Evolutionary conservation across 129 eudicot genomes (phyloP), one percentile per base, ranked within the genome.

Genomic region (Pseudognaphalium luteoalbum): DNA sequence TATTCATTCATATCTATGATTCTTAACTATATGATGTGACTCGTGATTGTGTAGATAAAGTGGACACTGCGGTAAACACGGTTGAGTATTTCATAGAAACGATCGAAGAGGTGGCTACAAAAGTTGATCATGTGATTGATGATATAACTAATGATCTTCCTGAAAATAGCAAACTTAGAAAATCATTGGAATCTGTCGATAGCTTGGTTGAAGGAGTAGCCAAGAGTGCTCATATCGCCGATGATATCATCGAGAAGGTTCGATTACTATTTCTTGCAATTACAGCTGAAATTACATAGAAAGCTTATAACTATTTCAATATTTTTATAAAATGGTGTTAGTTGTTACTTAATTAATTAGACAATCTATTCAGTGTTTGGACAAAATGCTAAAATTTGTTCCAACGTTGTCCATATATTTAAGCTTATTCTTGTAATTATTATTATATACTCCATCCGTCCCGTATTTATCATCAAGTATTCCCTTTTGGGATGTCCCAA

Each of bases 161-260:
- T 10, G 64, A 78, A 63, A 32, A 59, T 28, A 81, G 86, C 11
- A 2, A 37, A 11, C 81, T 85, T 42, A 71, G 79, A 58, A 71
- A 74, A 62, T 44, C 64, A 1, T 47, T 85, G 74, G 78, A 69
- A 57, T 63, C 81, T 39, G 8, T 81, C 21, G 88, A 85, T 69
- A 59, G 17, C 19, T 4, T 78, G 42, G 85, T 80, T 7, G 88
- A 85, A 72, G 81, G 62, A 33, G 72, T 78, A 37, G 85, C 75
- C 32, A 81, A 78, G 25, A 57, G 63, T 42, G 88, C 85, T 54
- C 85, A 81, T 81, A 4, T 63, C 47, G 77, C 85, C 5, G 71
- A 77, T 47, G 58, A 74, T 52, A 19, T 85, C 34, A 85, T 85
- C 30, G 88, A 85, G 47, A 73, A 81, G 88, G 88, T 85, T 20